Evolutionary conservation across 176 grass and related monocot genomes (phyloP), one percentile per base, ranked within the genome.

Genomic region (Oropetium thomaeum): DNA sequence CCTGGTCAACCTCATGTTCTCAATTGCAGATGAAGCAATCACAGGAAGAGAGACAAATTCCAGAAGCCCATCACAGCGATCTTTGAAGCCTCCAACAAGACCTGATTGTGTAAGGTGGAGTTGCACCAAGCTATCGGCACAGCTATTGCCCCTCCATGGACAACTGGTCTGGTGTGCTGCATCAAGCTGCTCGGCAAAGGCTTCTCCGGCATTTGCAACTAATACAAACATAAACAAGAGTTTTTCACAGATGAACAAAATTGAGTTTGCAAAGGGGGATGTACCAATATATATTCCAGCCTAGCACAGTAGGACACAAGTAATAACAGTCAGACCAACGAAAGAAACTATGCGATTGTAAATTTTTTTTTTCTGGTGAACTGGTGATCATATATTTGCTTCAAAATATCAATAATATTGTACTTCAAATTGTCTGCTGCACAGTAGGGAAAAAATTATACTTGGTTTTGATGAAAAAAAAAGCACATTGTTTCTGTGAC

Each of bases 61-160:
- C 62, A 99, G 70, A 81, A 98, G 91, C 23, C 89, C 89, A 87
- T 98, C 96, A 35, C 88, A 98, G 8, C 91, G 81, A 67, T 98
- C 96, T 83, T 98, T 98, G 76, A 88, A 99, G 51, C 91, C 91
- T 61, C 91, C 96, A 63, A 99, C 81, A 64, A 99, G 84, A 58
- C 91, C 79, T 47, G 87, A 82, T 74, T 88, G 82, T 62, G 89
- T 92, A 43, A 90, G 87, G 64, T 88, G 92, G 63, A 99, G 90
- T 72, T 99, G 91, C 71, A 92, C 84, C 82, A 99, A 83, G 73
- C 80, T 95, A 69, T 95, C 96, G 65, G 86, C 86, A 79, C 96
- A 99, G 79, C 89, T 90, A 85, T 88, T 99, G 43, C 96, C 82
- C 83, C 83, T 94, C 96, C 96, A 99, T 39, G 96, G 89, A 65